Evolutionary conservation across 495 filamentous ascomycete genomes (phyloP), one percentile per base, ranked within the genome.

Genomic region (Pyronema omphalodes): DNA sequence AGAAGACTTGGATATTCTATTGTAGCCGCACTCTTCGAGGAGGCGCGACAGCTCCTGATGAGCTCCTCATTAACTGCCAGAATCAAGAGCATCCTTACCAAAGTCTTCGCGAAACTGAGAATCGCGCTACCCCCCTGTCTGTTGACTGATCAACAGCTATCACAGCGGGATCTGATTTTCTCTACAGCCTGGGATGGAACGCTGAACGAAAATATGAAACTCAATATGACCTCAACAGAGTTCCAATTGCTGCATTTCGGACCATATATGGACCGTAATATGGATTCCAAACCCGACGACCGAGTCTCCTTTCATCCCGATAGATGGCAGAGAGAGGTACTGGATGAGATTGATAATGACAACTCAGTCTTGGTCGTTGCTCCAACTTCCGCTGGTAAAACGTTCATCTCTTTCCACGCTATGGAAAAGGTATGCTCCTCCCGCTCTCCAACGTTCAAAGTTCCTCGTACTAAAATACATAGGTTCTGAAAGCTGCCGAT

Each of bases 311-410:
- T 88, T 58, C 66, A 79, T 8, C 84, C 84, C 3, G 84, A 88
- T 68, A 73, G 69, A 2, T 88, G 84, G 84, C 84, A 88, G 66
- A 68, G 79, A 43, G 70, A 76, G 17, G 83, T 87, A 0, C 69
- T 88, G 7, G 82, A 88, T 56, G 76, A 77, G 49, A 76, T 88
- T 51, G 84, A 88, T 63, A 71, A 68, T 0, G 69, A 80, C 47
- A 73, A 74, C 41, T 84, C 81, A 55, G 70, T 84, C 1, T 81
- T 88, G 60, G 79, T 86, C 0, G 78, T 87, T 9, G 84, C 84
- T 1, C 84, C 84, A 8, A 88, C 84, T 0, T 83, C 80, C 23
- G 80, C 84, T 9, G 73, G 73, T 41, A 76, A 76, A 58, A 76
- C 74, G 0, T 76, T 76, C 56, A 74, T 76, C 51, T 71, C 69